Evolutionary conservation across 73 alveolate species (phyloP).

Genomic region (Uronychia setigera): DNA sequence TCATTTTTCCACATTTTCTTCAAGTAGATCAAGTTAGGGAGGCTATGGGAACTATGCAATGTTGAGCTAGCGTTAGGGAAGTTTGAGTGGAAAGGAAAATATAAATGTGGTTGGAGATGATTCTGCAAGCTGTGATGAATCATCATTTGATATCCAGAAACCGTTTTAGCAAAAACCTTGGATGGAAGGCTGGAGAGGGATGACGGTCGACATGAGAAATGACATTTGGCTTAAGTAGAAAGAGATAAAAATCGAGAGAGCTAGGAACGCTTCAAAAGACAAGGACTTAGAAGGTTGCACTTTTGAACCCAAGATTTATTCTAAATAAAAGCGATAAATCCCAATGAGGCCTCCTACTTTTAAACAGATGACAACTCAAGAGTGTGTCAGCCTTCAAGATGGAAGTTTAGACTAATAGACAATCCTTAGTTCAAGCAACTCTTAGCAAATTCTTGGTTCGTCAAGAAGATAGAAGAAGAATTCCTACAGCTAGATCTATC

Average conservation of each 20-base stretch:
- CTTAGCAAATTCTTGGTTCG: not conserved
- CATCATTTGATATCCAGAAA: not conserved
- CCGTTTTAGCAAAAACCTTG: not conserved
- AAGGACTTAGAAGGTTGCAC: not conserved
- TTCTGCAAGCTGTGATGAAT: too few relatives aligned
- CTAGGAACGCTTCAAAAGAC: not conserved
- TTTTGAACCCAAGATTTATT: not conserved
- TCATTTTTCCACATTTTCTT: too few relatives aligned
- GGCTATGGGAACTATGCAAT: too few relatives aligned
- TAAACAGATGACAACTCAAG: not conserved
- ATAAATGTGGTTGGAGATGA: not conserved
- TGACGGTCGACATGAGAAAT: not conserved
- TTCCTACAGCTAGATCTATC: not conserved
- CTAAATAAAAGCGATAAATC: not conserved
- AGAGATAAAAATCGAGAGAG: not conserved
- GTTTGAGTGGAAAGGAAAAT: not conserved
- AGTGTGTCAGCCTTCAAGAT: too few relatives aligned
- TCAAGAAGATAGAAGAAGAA: not conserved
- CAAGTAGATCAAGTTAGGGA: too few relatives aligned
- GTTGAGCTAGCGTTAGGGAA: too few relatives aligned
- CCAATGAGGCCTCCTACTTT: not conserved
- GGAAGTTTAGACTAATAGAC: not conserved
- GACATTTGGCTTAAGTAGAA: not conserved
- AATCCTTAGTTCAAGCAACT: too few relatives aligned
- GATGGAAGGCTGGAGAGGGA: not conserved